phyloP scores from a whole-genome alignment of 2,329 filamentous ascomycete species.

The Pseudopithomyces maydicus region DNA sequence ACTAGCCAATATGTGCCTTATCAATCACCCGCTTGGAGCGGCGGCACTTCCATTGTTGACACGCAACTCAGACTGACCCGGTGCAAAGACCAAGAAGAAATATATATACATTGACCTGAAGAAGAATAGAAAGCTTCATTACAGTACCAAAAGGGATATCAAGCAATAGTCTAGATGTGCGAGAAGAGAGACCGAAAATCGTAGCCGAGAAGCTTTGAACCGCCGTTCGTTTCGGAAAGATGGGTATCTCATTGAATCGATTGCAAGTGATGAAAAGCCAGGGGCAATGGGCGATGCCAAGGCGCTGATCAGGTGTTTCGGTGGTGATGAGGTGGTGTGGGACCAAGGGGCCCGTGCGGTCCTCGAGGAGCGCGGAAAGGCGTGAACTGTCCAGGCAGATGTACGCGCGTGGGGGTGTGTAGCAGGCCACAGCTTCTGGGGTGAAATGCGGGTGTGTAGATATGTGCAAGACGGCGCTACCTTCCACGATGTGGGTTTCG shows the following conservation, averaged over 20 bases:
- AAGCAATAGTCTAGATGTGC: slow-evolving; percentile 5
- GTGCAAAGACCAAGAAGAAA: neutral
- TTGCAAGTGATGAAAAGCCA: slow-evolving; percentile 6
- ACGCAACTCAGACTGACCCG: neutral
- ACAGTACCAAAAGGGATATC: slow-evolving; percentile 8
- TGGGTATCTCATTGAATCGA: slow-evolving; percentile 8
- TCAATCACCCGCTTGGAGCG: neutral
- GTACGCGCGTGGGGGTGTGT: slow-evolving; percentile 1
- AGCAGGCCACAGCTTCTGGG: neutral
- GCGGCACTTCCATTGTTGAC: neutral
- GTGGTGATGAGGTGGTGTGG: neutral
- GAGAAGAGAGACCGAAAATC: neutral
- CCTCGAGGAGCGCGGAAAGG: neutral
- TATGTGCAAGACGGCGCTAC: slow-evolving; percentile 4
- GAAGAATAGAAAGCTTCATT: neutral
- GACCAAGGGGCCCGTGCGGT: neutral
- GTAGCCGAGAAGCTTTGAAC: neutral
- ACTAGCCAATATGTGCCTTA: neutral
- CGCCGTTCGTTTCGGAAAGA: neutral
- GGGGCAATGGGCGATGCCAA: slow-evolving; percentile 5
- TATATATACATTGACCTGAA: neutral
- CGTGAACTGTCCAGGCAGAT: slow-evolving; percentile 4
- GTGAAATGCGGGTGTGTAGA: slow-evolving; percentile 5
- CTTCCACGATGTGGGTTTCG: neutral
- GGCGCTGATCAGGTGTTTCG: slow-evolving; percentile 3